Evolutionary conservation across 495 filamentous ascomycete species (phyloP).

Genomic region (Glarea lozoyensis): DNA sequence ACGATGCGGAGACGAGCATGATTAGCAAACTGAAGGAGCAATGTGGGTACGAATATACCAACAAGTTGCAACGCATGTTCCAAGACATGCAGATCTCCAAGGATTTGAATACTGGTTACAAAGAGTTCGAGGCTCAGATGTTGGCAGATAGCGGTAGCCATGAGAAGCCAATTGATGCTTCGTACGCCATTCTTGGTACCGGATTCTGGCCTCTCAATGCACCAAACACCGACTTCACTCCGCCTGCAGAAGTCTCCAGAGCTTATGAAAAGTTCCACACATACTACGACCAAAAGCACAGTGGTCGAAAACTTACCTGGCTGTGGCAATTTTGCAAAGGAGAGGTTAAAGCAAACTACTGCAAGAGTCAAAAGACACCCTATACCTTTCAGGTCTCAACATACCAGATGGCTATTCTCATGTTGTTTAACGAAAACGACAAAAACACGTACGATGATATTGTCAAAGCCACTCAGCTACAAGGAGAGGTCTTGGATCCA

Average conservation of each 20-base stretch:
- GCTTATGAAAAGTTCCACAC: slow-evolving; percentile 81
- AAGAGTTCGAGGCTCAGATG: slow-evolving; percentile 45
- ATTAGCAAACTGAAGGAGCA: slow-evolving; percentile 98
- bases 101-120: slow-evolving; percentile 84
- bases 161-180: slow-evolving; percentile 55
- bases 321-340: slow-evolving; percentile 98
- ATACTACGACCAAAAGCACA: slow-evolving; percentile 95
- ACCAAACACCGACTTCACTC: slow-evolving; percentile 75
- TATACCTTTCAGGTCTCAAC: slow-evolving; percentile 98
- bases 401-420: slow-evolving; percentile 94
- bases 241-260: slow-evolving; percentile 73
- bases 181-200: slow-evolving; percentile 85
- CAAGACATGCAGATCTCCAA: slow-evolving; percentile 98
- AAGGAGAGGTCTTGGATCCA: slow-evolving; percentile 73
- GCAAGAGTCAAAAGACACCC: slow-evolving; percentile 76
- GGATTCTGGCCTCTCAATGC: slow-evolving; percentile 94
- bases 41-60: slow-evolving; percentile 97
- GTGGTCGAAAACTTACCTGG: slow-evolving; percentile 93
- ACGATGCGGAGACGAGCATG: slow-evolving; percentile 98
- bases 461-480: slow-evolving; percentile 66
- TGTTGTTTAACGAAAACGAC: slow-evolving; percentile 90
- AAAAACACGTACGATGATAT: slow-evolving; percentile 84
- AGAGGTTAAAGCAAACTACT: slow-evolving; percentile 89
- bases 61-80: slow-evolving; percentile 99
- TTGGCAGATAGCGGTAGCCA: slow-evolving; percentile 54